Evolutionary conservation across 2,329 filamentous ascomycete species (phyloP), one percentile per base, ranked within the genome.

Genomic region (Colletotrichum cuscutae): DNA sequence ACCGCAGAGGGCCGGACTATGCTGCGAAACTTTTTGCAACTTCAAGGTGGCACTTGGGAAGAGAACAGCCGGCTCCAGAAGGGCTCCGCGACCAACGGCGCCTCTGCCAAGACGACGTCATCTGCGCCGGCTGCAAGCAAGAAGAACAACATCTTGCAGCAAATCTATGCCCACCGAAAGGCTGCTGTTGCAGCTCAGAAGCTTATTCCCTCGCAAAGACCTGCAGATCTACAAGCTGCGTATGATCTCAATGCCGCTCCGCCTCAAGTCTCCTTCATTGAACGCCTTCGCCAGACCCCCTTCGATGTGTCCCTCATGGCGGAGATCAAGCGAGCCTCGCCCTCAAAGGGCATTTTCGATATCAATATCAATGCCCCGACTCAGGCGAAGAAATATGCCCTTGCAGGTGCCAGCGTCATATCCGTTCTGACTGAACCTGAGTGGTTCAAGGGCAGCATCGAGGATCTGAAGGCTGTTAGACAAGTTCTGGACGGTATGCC

Each of bases 361-460:
- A 88, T 97, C 2, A 91, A 94, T 30, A 93, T 95, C 26, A 97
- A 93, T 77, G 97, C 97, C 11, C 95, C 97, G 28, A 91, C 92
- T 5, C 97, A 99, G 82, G 97, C 97, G 54, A 91, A 92, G 75
- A 95, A 93, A 76, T 99, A 99, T 81, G 97, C 97, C 11, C 89
- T 97, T 64, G 95, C 97, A 7, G 97, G 97, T 15, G 97, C 97
- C 60, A 98, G 96, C 80, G 95, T 97, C 52, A 99, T 99, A 76
- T 98, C 97, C 1, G 97, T 99, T n/a, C 89, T 99, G 59, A 99
- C 97, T 0, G 97, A 99, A 83, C 97, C 97, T 0, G 94, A 98
- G 80, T 99, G 97, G 97, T 99, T 99, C 87, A 98, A 98, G 84
- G 97, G 97, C 60, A 97, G 93, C 82, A 95, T 99, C 73, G 96